Evolutionary conservation across 441 rosid genomes (phyloP), one percentile per base, ranked within the genome.

Genomic region (Manihot esculenta): DNA sequence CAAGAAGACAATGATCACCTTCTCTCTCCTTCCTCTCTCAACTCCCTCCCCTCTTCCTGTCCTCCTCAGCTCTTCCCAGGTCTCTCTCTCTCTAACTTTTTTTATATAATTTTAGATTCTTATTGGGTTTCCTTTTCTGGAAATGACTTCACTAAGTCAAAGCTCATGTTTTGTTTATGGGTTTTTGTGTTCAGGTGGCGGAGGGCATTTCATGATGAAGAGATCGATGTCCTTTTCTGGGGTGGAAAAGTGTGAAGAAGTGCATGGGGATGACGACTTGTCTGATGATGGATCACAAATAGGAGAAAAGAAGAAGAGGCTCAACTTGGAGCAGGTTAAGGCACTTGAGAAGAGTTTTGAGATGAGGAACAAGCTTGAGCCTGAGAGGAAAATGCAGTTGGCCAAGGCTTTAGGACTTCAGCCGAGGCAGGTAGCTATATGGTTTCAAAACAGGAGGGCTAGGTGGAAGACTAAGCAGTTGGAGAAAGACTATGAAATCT

Each of bases 361-460:
- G 79, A 66, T 88, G 24, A 94, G 93, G 13, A 94, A 92, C 81
- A 94, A 94, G 86, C 93, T 94, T 23, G 99, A 94, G 65, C 99
- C 99, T 35, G 99, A 92, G 78, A 88, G 98, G 81, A 94, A n/a
- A n/a, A n/a, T n/a, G n/a, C n/a, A n/a, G n/a, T n/a, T n/a, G n/a
- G n/a, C n/a, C n/a, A n/a, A n/a, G 79, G 93, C 93, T 60, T 74
- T 94, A 56, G 96, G 97, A 26, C 62, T 94, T 76, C 98, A 89
- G 77, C 98, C 99, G 0, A 86, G 97, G 47, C 99, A 94, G 77
- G 78, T 94, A 1, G 97, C 99, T 50, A 92, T 94, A 18, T 94
- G 99, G 99, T 94, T 94, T 78, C 99, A 94, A 72, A 94, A 94
- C 81, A 84, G 99, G 73, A 85, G 99, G 75, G 99, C 99, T 55